Base-by-base conservation (phyloP, 768 basidiomycete species). In the Dacryopinax primogenitus region DNA sequence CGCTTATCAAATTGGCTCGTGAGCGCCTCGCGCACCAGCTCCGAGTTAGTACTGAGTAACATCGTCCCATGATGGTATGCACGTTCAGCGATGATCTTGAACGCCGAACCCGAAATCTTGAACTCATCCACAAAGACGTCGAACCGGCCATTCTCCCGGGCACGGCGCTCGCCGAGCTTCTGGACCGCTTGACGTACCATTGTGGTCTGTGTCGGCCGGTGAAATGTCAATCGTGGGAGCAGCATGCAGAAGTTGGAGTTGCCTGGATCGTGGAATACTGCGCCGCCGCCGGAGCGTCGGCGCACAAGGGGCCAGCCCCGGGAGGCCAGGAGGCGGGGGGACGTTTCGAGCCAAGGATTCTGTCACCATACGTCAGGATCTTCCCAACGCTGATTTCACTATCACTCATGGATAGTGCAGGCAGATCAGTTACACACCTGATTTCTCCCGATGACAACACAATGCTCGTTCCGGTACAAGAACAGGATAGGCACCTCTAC, bases 51-150 rank as follows among this genome's bases (percentile, higher is more conserved):
- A 7, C 90, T 86, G 23, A 98, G 88, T 30, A 99, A 83, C 96
- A 99, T 99, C 16, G 96, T 99, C 0, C 96, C 96, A 70, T 99
- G 96, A 70, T 98, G 95, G 76, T 97, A 98, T 6, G 93, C 92
- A 32, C 96, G 81, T 63, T 84, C 84, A 69, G 85, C 88, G 45
- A 88, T 86, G 64, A 99, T 90, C 76, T 96, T 97, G 78, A 96
- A 99, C 12, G 96, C 96, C 9, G 93, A 97, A 41, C 96, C 96
- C 58, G 95, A 98, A 67, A 97, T 94, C 91, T 98, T 98, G 74
- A 87, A 82, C 33, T 78, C 73, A 0, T 85, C 86, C 11, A 96
- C 85, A 67, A 90, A 90, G 35, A 98, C 83, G 72, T 98, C 95
- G 70, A 97, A 94, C 66, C 95, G 78, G 44, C 90, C 90, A 73